phyloP scores from a whole-genome alignment of 768 basidiomycete genomes.

The Pleurotus djamor region DNA sequence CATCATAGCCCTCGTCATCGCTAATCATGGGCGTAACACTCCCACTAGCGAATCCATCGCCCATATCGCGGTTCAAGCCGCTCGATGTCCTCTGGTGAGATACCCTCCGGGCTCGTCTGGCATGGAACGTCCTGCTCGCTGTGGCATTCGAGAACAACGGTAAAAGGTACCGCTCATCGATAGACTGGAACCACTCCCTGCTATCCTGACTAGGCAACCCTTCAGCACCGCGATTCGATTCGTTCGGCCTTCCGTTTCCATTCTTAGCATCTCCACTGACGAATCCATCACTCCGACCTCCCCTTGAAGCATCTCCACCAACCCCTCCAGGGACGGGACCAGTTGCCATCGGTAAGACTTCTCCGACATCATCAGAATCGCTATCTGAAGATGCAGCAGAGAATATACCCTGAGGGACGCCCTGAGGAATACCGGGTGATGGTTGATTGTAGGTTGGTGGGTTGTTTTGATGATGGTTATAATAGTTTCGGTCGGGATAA shows the following conservation, averaged over 20 bases:
- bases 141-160: constrained; percentile 93
- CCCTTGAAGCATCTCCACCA: constrained; percentile 19
- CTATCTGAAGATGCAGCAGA: constrained; percentile 76
- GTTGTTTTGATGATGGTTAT: constrained; percentile 38
- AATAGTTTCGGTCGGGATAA: constrained; percentile 37
- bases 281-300: constrained; percentile 8
- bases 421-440: constrained; percentile 16
- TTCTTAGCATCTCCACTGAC: constrained; percentile 13
- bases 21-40: constrained; percentile 36
- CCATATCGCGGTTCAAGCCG: constrained; percentile 10
- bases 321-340: constrained; percentile 26
- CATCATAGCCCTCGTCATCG: constrained; percentile 35
- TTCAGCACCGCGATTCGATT: constrained; percentile 50
- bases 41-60: constrained; percentile 32
- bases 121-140: constrained; percentile 84
- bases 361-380: constrained; percentile 70
- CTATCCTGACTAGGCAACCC: constrained; percentile 27
- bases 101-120: constrained; percentile 60
- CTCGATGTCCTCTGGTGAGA: constrained; percentile 23
- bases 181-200: constrained; percentile 86
- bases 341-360: constrained; percentile 76
- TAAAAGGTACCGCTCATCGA: constrained; percentile 93
- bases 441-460: constrained; percentile 15
- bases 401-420: constrained; percentile 39
- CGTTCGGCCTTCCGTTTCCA: not conserved